Percentiles rank a stretch among this genome's conserved stretches.
Conservation (phyloP, 2,329 filamentous ascomycete genomes). For the Sporothrix curviconia region DNA sequence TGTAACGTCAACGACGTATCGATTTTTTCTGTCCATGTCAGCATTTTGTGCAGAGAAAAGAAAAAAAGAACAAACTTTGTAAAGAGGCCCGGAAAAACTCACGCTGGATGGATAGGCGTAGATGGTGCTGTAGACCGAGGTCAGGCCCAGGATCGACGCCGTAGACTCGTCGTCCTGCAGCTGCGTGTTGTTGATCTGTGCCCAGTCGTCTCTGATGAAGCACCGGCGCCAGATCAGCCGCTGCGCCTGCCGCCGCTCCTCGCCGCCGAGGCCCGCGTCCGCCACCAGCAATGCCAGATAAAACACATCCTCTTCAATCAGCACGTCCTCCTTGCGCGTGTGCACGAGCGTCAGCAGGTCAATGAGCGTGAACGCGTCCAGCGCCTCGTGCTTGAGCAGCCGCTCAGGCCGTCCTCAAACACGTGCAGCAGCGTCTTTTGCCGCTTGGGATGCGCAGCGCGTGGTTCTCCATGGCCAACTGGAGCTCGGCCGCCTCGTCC, state of each 20-base stretch:
- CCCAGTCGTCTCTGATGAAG: conserved; percentile 80
- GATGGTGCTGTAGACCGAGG: conserved; percentile 62
- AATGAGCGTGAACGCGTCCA: conserved; percentile 60
- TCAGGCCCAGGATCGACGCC: conserved; percentile 54
- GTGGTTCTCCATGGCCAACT: conserved; percentile 68
- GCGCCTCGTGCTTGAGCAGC: conserved; percentile 63
- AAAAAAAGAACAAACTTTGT: background rate
- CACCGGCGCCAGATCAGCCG: conserved; percentile 79
- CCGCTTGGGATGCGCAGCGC: conserved; percentile 48
- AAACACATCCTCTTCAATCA: conserved; percentile 63
- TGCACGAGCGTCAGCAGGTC: conserved; percentile 73
- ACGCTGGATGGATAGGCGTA: conserved; percentile 60
- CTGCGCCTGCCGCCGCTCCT: conserved; percentile 52
- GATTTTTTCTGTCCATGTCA: conserved; percentile 24
- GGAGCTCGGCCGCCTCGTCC: conserved; percentile 70
- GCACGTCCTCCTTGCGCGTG: conserved; percentile 36
- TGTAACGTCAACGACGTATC: conserved; percentile 29
- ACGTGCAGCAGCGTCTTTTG: conserved; percentile 62
- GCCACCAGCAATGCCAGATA: conserved; percentile 62
- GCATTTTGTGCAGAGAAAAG: conserved; percentile 17
- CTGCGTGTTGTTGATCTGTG: conserved; percentile 67
- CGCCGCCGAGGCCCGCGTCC: conserved; percentile 48
- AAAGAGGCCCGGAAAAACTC: conserved; percentile 27
- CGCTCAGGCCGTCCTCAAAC: conserved; percentile 63
- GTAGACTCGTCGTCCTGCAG: conserved; percentile 66